Evolutionary conservation across 1,284 basidiomycete species (phyloP).

Genomic region (Polyporus tsugae): DNA sequence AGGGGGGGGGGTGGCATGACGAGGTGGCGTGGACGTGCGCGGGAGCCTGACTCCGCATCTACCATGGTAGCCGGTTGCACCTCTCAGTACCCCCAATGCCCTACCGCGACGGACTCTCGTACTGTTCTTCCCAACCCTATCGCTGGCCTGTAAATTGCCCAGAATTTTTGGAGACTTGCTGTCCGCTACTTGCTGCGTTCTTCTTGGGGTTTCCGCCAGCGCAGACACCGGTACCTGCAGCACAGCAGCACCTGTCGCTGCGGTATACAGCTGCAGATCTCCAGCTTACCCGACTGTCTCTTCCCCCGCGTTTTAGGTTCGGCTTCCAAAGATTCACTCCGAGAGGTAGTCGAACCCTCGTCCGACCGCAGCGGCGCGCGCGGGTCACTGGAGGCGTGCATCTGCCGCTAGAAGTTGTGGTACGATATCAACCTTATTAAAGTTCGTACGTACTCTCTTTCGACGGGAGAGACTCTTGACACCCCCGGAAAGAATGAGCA

Average conservation of each 20-base stretch:
- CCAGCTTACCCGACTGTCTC: not conserved
- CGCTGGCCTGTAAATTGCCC: not conserved
- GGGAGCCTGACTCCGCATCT: not conserved
- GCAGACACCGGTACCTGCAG: not conserved
- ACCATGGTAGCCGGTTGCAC: not conserved
- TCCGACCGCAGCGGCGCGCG: not conserved
- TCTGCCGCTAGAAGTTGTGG: not conserved
- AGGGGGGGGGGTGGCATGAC: not conserved
- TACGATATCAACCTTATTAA: not conserved
- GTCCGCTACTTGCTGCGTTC: not conserved
- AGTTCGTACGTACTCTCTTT: not conserved
- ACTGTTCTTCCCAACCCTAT: not conserved
- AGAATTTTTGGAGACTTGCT: not conserved
- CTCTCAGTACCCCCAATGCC: not conserved
- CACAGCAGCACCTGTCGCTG: not conserved
- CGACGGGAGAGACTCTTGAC: not conserved
- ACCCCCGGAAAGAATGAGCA: not conserved
- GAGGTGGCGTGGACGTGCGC: not conserved
- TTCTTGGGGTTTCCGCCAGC: not conserved
- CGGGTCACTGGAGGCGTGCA: not conserved
- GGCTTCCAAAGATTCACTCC: not conserved
- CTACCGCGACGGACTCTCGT: not conserved
- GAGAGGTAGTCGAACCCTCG: not conserved
- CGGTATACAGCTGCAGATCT: not conserved
- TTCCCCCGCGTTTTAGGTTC: not conserved